A percentile compares a stretch with the other conserved stretches of the same genome.
Conservation (phyloP, 2,329 filamentous ascomycete species). For the Verticillium zaregamsianum region DNA sequence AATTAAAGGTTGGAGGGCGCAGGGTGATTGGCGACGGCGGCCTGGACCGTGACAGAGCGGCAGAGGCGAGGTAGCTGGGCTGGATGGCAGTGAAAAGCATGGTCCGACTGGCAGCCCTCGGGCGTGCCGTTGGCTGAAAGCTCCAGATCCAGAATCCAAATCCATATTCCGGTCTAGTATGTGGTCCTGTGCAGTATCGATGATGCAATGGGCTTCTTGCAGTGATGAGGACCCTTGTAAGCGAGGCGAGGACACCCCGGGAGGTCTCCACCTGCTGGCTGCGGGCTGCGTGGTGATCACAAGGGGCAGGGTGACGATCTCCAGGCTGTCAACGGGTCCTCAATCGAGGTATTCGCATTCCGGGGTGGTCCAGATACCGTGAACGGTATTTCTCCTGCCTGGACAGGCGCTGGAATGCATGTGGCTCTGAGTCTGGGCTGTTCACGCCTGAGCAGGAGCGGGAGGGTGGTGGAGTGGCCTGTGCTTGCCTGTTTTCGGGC, state of each 20-base stretch:
- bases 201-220: not conserved
- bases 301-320: not conserved
- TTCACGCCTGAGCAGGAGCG: not conserved
- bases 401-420: not conserved
- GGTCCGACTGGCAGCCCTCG: not conserved
- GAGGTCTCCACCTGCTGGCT: not conserved
- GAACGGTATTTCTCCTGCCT: not conserved
- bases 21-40: not conserved
- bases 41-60: not conserved
- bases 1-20: not conserved
- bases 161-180: not conserved
- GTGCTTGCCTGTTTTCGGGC: constrained; percentile 1
- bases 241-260: not conserved
- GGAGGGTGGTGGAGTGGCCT: not conserved
- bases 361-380: not conserved
- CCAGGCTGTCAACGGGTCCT: not conserved
- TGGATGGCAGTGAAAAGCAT: not conserved
- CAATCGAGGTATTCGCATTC: not conserved
- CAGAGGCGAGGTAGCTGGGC: not conserved
- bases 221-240: not conserved
- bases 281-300: not conserved
- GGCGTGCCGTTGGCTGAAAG: not conserved
- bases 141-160: not conserved
- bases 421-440: not conserved
- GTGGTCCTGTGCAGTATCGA: not conserved